Conservation (phyloP, 805 yeast species). For the Debaryomyces maramus region DNA sequence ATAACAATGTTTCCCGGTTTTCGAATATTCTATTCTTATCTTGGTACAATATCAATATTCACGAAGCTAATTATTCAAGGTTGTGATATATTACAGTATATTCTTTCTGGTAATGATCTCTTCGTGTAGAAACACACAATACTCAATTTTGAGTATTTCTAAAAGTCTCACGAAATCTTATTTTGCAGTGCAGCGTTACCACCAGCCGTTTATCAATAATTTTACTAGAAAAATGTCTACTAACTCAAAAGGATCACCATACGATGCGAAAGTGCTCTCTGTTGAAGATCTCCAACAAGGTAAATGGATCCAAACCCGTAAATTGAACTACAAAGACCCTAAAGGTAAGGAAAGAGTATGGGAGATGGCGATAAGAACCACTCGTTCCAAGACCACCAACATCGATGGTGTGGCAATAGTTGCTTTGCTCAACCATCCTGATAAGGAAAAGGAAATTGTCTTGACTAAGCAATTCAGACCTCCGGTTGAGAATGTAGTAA, state of each 20-base stretch:
- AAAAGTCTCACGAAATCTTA: constrained; percentile 2
- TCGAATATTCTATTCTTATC: neutral
- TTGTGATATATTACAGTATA: too few species aligned
- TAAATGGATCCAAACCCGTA: constrained; percentile 55
- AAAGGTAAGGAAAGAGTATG: constrained; percentile 68
- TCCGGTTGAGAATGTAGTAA: constrained; percentile 83
- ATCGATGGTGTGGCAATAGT: constrained; percentile 92
- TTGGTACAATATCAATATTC: too few species aligned
- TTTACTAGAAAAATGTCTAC: constrained; percentile 9
- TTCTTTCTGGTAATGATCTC: neutral
- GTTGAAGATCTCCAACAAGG: constrained; percentile 37
- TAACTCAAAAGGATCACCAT: constrained; percentile 31
- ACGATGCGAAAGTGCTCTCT: constrained; percentile 30
- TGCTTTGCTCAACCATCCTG: constrained; percentile 60
- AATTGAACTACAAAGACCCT: constrained; percentile 71
- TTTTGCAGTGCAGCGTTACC: neutral
- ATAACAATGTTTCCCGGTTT: neutral
- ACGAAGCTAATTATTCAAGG: too few species aligned
- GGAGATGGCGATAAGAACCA: constrained; percentile 87
- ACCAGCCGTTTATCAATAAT: neutral
- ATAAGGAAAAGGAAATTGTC: constrained; percentile 39
- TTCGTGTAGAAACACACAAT: neutral
- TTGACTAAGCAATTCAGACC: constrained; percentile 92
- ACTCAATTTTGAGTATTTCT: neutral
- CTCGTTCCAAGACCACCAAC: constrained; percentile 58